Evolutionary conservation across 108 stramenopile species (phyloP), one percentile per base, ranked within the genome.

Genomic region (Epipyxis sp.): DNA sequence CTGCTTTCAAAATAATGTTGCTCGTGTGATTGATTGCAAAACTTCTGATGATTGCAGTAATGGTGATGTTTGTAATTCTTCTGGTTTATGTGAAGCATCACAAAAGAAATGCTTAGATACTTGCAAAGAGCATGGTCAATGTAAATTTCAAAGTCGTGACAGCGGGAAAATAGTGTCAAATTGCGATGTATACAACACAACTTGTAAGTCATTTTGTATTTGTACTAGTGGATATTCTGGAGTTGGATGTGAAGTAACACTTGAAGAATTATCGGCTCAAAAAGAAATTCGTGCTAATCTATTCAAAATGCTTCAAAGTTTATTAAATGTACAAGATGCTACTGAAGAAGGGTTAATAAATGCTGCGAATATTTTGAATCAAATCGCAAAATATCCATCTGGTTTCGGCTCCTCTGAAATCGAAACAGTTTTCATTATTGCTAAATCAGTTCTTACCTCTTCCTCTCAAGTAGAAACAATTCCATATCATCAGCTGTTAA

Each of bases 41-140:
- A n/a, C n/a, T n/a, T n/a, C n/a, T n/a, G n/a, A n/a, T n/a, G n/a
- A n/a, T n/a, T n/a, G n/a, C n/a, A n/a, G n/a, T n/a, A n/a, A n/a
- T n/a, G n/a, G n/a, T 65, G 20, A 16, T 32, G 34, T 16, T 65
- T 65, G 61, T 65, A 65, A 10, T 3, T 65, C 61, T 32, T 65
- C 61, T 13, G 20, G 30, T 25, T 13, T 3, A 32, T 65, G 61
- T 65, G 61, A 10, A 32, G 25, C 30, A 32, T 65, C 30, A 32
- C 61, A 65, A 65, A n/a, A n/a, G n/a, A n/a, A n/a, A n/a, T n/a
- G n/a, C n/a, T n/a, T n/a, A n/a, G n/a, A n/a, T n/a, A n/a, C n/a
- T n/a, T 50, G 46, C 20, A 13, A 6, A 6, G 6, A 6, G 46
- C 46, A 50, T 50, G 46, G 46, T 20, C 20, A 10, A 10, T 65